phyloP scores from a whole-genome alignment of 73 alveolate genomes.

The Blepharisma stoltei region DNA sequence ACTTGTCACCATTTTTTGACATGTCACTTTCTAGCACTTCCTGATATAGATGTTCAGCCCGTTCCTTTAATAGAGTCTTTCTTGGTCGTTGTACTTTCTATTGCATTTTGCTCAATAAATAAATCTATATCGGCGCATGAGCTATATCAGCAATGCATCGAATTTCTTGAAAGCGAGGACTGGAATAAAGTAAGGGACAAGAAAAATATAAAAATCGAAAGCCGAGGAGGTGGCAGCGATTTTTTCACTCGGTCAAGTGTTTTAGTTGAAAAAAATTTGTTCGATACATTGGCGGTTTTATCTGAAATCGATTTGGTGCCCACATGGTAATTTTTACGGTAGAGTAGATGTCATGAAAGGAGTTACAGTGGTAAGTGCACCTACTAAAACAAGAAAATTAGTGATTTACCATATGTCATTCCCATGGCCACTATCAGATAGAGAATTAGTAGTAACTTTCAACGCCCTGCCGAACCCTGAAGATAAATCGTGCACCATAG shows the following conservation, averaged over 20 bases:
- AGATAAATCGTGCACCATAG: neutral
- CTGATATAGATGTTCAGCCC: too few relatives aligned
- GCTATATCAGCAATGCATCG: neutral
- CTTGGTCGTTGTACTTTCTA: too few relatives aligned
- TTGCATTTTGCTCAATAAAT: too few relatives aligned
- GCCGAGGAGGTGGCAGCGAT: constrained; percentile 2
- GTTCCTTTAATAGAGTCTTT: too few relatives aligned
- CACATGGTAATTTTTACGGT: neutral
- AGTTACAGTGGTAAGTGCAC: neutral
- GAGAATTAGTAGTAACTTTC: neutral
- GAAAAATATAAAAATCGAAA: neutral
- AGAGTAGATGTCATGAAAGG: neutral
- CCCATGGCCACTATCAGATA: constrained; percentile 26
- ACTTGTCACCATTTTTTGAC: too few relatives aligned
- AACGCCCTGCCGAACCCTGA: neutral
- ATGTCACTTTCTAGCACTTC: too few relatives aligned
- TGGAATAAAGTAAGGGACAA: neutral
- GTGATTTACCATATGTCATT: constrained; percentile 16
- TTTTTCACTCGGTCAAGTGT: neutral
- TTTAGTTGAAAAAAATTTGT: neutral
- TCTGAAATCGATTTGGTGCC: neutral
- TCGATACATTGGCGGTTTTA: neutral
- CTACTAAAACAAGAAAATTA: constrained; percentile 28
- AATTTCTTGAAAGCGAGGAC: neutral
- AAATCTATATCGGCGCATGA: too few relatives aligned